These are phyloP conservation scores for Colletotrichum cordylinicola DNA, from an alignment of 2,329 filamentous ascomycete species.

Conservation along the genomic window DNA sequence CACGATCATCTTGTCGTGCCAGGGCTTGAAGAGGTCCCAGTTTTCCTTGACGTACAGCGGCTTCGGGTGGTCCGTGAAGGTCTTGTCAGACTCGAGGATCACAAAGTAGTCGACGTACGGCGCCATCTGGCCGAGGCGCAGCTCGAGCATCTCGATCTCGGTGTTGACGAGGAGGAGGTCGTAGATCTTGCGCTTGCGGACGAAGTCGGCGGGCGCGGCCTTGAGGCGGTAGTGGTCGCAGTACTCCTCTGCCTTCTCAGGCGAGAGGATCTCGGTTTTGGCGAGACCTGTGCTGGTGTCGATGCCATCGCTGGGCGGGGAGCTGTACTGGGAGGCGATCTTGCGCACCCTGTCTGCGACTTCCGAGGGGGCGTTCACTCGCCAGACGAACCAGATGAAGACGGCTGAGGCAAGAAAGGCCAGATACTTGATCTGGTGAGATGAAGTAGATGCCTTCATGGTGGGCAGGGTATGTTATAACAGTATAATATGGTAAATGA, in stretches of 20 bases:
- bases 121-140: slow-evolving; percentile 64
- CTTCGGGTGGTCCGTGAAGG: slow-evolving; percentile 64
- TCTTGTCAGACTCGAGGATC: slow-evolving; percentile 63
- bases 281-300: not conserved
- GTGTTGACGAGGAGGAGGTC: slow-evolving; percentile 68
- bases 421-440: slow-evolving; percentile 12
- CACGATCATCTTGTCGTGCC: slow-evolving; percentile 66
- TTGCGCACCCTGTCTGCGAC: slow-evolving; percentile 1
- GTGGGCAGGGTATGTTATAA: not conserved
- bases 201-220: slow-evolving; percentile 31
- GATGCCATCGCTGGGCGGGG: not conserved
- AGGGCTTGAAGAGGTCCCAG: slow-evolving; percentile 56
- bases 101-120: slow-evolving; percentile 69
- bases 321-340: not conserved
- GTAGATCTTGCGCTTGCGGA: slow-evolving; percentile 55
- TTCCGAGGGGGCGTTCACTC: not conserved
- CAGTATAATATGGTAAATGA: not conserved
- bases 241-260: slow-evolving; percentile 20
- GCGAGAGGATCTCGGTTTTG: not conserved
- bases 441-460: not conserved
- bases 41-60: slow-evolving; percentile 58
- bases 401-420: not conserved
- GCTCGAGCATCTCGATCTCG: slow-evolving; percentile 71
- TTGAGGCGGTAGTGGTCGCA: slow-evolving; percentile 45
- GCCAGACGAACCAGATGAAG: slow-evolving; percentile 19